Evolutionary conservation across 192 early-diverging fungal species (phyloP), one percentile per base, ranked within the genome.

Genomic region (Bifiguratus adelaidae): DNA sequence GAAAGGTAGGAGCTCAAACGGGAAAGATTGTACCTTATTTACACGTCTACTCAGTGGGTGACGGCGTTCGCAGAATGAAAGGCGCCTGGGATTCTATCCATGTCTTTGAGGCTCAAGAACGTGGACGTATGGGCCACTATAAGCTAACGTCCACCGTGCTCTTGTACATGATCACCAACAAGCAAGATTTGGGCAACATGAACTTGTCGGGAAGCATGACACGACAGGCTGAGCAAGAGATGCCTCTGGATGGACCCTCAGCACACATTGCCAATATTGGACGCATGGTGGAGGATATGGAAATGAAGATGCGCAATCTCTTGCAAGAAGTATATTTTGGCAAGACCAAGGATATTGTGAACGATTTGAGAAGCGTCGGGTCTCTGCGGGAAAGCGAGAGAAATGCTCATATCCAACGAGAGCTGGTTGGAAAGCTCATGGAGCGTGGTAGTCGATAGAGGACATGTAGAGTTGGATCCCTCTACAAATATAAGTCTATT

Each of bases 51-150:
- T 26, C 55, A 73, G 76, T 75, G 15, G 70, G 76, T 23, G 81
- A 83, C 47, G 80, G 77, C 16, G 71, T 58, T 3, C 75, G 71
- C 42, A 72, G 78, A 24, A 76, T 81, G 53, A 89, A 89, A 53
- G 94, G 93, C 16, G 80, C 90, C 15, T 99, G 95, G 95, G 95
- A 99, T 56, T 97, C 93, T 9, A 95, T 97, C 57, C 95, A 99
- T 50, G 91, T 99, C 4, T 76, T 99, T 44, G 89, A 93, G 58
- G 92, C 88, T 4, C 61, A 81, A 48, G 88, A 95, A 63, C 78
- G 82, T 50, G 80, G 82, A 12, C 83, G 90, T 25, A 73, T 67
- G 38, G 91, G 90, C n/a, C 79, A 83, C 33, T 99, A 99, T 72
- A 93, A 93, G 56, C 73, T 97, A 41, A 99, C 95, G 5, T 92